A percentile compares a stretch with the other conserved stretches of the same genome.
Conservation (phyloP, 371 early-diverging fungal species). For the Dichotomocladium elegans region DNA sequence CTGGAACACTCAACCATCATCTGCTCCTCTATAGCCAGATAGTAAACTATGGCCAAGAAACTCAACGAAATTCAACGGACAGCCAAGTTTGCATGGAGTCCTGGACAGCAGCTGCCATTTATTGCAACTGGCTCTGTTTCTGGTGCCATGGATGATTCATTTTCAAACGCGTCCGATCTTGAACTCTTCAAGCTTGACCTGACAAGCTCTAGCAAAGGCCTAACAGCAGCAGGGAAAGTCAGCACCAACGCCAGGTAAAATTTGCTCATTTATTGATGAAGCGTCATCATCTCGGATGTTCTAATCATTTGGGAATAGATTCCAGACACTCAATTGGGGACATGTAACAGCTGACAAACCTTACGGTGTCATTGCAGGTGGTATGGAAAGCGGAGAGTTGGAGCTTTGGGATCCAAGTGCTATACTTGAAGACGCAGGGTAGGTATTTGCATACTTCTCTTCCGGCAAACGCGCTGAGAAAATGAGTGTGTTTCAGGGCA, state of each 20-base stretch:
- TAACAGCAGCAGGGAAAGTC: slow-evolving; percentile 59
- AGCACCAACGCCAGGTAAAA: slow-evolving; percentile 62
- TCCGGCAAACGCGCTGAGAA: too few relatives aligned
- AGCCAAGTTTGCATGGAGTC: slow-evolving; percentile 82
- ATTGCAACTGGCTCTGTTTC: slow-evolving; percentile 95
- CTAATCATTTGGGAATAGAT: too few relatives aligned
- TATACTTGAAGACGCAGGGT: slow-evolving; percentile 64
- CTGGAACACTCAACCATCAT: background rate
- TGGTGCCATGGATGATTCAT: slow-evolving; percentile 94
- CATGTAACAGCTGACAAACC: slow-evolving; percentile 48
- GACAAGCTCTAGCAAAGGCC: slow-evolving; percentile 25
- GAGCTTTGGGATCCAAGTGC: slow-evolving; percentile 83
- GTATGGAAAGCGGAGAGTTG: slow-evolving; percentile 93
- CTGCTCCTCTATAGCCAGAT: background rate
- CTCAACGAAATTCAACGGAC: slow-evolving; percentile 77
- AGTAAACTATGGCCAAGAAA: slow-evolving; percentile 38
- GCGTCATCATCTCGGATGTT: background rate
- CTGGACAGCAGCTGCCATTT: slow-evolving; percentile 65
- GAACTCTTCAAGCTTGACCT: slow-evolving; percentile 85
- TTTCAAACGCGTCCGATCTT: slow-evolving; percentile 86
- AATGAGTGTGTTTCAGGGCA: slow-evolving; percentile 15
- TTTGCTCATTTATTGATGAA: background rate
- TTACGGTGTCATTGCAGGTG: slow-evolving; percentile 89
- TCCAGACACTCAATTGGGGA: slow-evolving; percentile 89
- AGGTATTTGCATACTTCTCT: too few relatives aligned